phyloP scores from a whole-genome alignment of 129 eudicot genomes.

The Flaveria sonorensis region DNA sequence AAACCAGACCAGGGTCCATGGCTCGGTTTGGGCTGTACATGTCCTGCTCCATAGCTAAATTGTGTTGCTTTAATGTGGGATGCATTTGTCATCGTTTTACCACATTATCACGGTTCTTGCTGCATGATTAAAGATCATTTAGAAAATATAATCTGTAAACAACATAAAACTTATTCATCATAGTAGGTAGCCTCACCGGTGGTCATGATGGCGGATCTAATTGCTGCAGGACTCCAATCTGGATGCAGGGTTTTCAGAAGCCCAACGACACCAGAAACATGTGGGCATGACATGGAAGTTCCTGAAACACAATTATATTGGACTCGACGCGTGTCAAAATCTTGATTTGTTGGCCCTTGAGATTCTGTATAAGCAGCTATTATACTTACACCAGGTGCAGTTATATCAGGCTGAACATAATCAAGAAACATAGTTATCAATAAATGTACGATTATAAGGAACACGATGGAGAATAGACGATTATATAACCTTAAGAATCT shows the following conservation, averaged over 20 bases:
- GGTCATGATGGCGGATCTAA: slow-evolving; percentile 49
- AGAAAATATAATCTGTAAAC: background rate
- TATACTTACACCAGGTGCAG: slow-evolving; percentile 90
- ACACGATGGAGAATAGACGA: background rate
- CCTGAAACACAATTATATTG: slow-evolving; percentile 67
- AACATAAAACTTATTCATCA: background rate
- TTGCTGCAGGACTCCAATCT: slow-evolving; percentile 91
- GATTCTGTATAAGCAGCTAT: slow-evolving; percentile 85
- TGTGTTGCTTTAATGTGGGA: slow-evolving; percentile 56
- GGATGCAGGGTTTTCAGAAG: slow-evolving; percentile 86
- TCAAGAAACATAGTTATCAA: slow-evolving; percentile 6
- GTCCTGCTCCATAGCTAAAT: slow-evolving; percentile 70
- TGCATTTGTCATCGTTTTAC: slow-evolving; percentile 50
- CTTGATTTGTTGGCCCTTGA: slow-evolving; percentile 75
- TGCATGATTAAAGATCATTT: slow-evolving; percentile 24
- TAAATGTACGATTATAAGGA: background rate
- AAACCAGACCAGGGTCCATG: slow-evolving; percentile 74
- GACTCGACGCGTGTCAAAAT: slow-evolving; percentile 65
- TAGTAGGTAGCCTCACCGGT: background rate
- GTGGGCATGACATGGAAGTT: slow-evolving; percentile 99
- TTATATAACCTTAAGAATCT: slow-evolving; percentile 64
- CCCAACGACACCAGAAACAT: slow-evolving; percentile 83
- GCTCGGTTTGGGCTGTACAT: slow-evolving; percentile 74
- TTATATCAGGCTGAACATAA: slow-evolving; percentile 67
- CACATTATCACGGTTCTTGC: slow-evolving; percentile 63